Conservation (phyloP, 1,284 basidiomycete genomes). For the Ustilago xerochloae region DNA sequence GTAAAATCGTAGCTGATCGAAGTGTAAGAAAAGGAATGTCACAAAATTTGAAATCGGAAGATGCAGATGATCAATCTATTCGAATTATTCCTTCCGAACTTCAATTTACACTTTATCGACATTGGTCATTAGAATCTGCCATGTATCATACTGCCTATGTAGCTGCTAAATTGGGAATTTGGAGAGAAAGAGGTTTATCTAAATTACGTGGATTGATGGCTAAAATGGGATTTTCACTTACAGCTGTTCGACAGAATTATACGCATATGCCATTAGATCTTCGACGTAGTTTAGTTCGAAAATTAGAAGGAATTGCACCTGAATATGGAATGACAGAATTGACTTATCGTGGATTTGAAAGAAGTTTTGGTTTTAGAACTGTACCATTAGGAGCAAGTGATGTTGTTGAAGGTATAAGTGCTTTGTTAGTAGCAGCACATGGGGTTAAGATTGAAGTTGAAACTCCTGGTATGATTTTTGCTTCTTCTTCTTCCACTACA, state of each 20-base stretch:
- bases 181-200: slow-evolving; percentile 92
- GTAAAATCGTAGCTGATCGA: slow-evolving; percentile 1
- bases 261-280: slow-evolving; percentile 96
- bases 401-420: slow-evolving; percentile 87
- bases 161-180: slow-evolving; percentile 91
- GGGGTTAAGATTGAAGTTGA: slow-evolving; percentile 88
- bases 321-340: slow-evolving; percentile 97
- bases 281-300: slow-evolving; percentile 81
- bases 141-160: slow-evolving; percentile 99
- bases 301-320: slow-evolving; percentile 89
- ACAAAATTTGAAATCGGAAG: slow-evolving; percentile 32
- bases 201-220: slow-evolving; percentile 89
- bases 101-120: slow-evolving; percentile 91
- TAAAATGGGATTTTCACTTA: slow-evolving; percentile 97
- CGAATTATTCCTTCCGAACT: slow-evolving; percentile 59
- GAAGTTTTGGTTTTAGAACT: slow-evolving; percentile 87
- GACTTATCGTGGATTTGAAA: slow-evolving; percentile 89
- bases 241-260: slow-evolving; percentile 91
- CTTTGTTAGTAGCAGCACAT: slow-evolving; percentile 88
- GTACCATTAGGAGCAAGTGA: slow-evolving; percentile 90
- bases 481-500: slow-evolving; percentile 7
- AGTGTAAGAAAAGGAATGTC: slow-evolving; percentile 10
- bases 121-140: slow-evolving; percentile 96
- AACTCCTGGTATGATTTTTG: slow-evolving; percentile 56
- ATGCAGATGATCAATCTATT: slow-evolving; percentile 61